A percentile compares a stretch with the other conserved stretches of the same genome.
Evolutionary conservation across 345 rosid species (phyloP).

Genomic region (Ailanthus altissimus): DNA sequence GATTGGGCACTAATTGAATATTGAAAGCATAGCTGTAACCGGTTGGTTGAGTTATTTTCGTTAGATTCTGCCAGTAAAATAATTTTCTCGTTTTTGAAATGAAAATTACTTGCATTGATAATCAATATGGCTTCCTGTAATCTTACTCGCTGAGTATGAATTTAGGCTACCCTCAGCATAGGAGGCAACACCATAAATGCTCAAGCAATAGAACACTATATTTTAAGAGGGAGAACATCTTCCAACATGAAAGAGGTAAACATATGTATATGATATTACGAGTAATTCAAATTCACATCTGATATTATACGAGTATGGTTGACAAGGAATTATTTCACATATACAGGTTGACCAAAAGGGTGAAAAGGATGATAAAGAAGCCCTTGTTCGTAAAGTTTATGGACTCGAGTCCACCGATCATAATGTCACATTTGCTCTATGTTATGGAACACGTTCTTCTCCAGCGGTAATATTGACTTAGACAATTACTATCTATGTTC

Average conservation of each 20-base stretch:
- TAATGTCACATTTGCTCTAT: conserved; percentile 78
- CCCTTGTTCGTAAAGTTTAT: conserved; percentile 56
- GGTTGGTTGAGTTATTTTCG: background rate
- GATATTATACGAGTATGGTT: background rate
- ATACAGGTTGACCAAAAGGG: conserved; percentile 34
- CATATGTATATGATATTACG: too few relatives aligned
- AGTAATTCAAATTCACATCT: background rate
- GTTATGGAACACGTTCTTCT: conserved; percentile 87
- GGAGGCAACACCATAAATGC: conserved; percentile 87
- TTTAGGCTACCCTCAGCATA: conserved; percentile 73
- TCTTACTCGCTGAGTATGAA: background rate
- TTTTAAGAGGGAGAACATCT: conserved; percentile 59
- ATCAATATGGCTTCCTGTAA: background rate
- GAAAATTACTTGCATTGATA: background rate
- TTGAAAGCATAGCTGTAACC: too few relatives aligned
- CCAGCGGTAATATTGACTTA: conserved; percentile 59
- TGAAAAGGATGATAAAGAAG: conserved; percentile 62
- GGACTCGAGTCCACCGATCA: conserved; percentile 67
- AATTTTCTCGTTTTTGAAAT: background rate
- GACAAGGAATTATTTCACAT: background rate
- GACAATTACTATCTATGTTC: background rate
- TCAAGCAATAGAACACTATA: conserved; percentile 76
- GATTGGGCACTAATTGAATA: background rate
- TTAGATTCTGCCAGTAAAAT: background rate
- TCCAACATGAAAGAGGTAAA: conserved; percentile 52